Base-by-base conservation (phyloP, 2,329 filamentous ascomycete genomes). In the Fusarium pseudocircinatum region DNA sequence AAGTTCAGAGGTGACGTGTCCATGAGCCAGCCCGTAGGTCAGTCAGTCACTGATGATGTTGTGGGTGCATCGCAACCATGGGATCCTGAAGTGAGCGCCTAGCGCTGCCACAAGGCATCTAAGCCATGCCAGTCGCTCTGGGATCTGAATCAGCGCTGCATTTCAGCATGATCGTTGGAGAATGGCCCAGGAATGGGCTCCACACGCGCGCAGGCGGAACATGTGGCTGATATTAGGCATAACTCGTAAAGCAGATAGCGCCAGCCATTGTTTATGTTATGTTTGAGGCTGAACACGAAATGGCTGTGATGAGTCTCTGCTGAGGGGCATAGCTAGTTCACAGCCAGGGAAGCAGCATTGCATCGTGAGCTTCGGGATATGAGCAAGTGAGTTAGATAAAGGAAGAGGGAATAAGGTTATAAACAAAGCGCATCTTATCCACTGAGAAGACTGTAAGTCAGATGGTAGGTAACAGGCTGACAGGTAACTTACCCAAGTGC, bases 151-250 rank as follows among this genome's bases (percentile, higher is more conserved):
- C 62, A 67, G 49, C 53, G 54, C 49, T 57, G 60, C 52, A 59
- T 66, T 61, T 66, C 26, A 59, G 20, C 63, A 57, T 52, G 36
- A 53, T 62, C 52, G 61, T 61, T 57, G 54, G 46, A 60, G 50
- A 44, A 47, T 28, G 50, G 20, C 30, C 56, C 32, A 74, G 72
- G 72, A 75, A 74, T 74, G 71, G 43, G 39, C 72, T 69, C 68
- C 72, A 74, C 71, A 53, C 24, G 36, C 54, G 34, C 60, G 63
- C 63, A 60, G 37, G 53, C 40, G 37, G 28, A 52, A 53, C 59
- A 37, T 73, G 67, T 56, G 63, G 59, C 71, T 74, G 67, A 72
- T 60, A 39, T 36, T 36, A 71, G 52, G 59, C 60, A 74, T 32
- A 42, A 13, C 32, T 52, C 34, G 30, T 36, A 58, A 18, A 40